Evolutionary conservation across 1,139 yeast genomes (phyloP), one percentile per base, ranked within the genome.

Genomic region (Scheffersomyces segobiensis): DNA sequence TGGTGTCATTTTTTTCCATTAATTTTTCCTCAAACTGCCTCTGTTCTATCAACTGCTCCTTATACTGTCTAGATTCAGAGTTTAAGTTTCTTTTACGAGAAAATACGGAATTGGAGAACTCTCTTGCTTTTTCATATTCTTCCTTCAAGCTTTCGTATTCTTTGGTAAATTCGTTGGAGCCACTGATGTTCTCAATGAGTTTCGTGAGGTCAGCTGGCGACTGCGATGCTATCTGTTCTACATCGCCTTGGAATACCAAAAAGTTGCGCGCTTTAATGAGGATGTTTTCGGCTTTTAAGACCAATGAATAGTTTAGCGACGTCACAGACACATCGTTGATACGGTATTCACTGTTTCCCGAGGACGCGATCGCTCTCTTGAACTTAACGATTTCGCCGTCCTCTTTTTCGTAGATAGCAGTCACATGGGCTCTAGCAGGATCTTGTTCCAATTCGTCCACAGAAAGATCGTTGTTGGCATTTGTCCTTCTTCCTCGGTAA

Each of bases 241-340:
- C 97, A 70, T 95, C 98, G 58, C 99, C 99, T 76, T 95, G 99
- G 71, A 95, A 93, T 18, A 96, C 98, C 62, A 95, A 76, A 69
- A 95, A 95, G 72, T 96, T 93, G 67, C 93, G 85, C 1, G 98
- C 98, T 69, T 91, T 91, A 63, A 93, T 89, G 62, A 93, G 77
- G 59, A 96, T 93, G 67, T 91, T 91, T 69, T 93, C 97, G n/a
- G 79, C 78, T 63, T 89, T 91, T 67, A 96, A 80, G 1, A 87
- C 80, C 55, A 80, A 78, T 0, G 89, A 72, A 69, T 93, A 95
- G 62, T 88, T 88, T 52, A 81, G 75, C 3, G 89, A 88, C 5
- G 90, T 80, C 1, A 88, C 95, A 1, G 78, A 72, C 58, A 77
- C 78, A 53, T 84, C 87, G 71, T 95, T 86, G 62, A 95, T 83